A percentile compares a stretch with the other conserved stretches of the same genome.
Evolutionary conservation across 176 grass and related monocot species (phyloP).

Genomic region (Dendrocalamus sinicus): DNA sequence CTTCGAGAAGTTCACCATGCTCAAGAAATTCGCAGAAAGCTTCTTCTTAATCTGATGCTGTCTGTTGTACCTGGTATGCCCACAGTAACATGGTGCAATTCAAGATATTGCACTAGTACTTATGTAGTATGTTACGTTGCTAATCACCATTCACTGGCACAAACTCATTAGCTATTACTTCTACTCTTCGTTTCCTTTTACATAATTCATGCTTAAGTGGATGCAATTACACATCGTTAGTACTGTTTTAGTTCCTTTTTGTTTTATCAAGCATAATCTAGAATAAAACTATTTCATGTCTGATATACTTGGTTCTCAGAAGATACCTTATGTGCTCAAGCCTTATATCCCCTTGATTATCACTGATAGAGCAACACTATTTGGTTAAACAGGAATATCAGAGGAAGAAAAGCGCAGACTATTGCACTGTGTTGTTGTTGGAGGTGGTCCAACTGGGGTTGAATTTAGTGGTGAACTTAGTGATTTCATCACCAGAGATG

Average conservation of each 20-base stretch:
- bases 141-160: not conserved
- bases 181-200: not conserved
- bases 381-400: constrained; percentile 68
- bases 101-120: constrained; percentile 17
- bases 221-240: not conserved
- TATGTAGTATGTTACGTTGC: not conserved
- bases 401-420: constrained; percentile 80
- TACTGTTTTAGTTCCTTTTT: not conserved
- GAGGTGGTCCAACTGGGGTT: constrained; percentile 95
- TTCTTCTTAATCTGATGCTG: constrained; percentile 95
- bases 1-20: constrained; percentile 91
- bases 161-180: constrained; percentile 13
- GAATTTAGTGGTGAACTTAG: constrained; percentile 99
- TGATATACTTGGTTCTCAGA: not conserved
- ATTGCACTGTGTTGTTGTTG: constrained; percentile 95
- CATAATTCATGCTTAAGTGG: not conserved
- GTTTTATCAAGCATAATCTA: not conserved
- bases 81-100: not conserved
- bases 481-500: constrained; percentile 94
- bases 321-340: constrained; percentile 20
- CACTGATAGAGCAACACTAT: not conserved
- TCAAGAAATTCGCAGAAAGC: constrained; percentile 90
- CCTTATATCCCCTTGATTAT: constrained; percentile 20
- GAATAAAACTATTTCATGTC: constrained; percentile 5
- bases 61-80: constrained; percentile 84